phyloP scores from a whole-genome alignment of 1,284 basidiomycete species.

The Cystobasidium slooffiae region DNA sequence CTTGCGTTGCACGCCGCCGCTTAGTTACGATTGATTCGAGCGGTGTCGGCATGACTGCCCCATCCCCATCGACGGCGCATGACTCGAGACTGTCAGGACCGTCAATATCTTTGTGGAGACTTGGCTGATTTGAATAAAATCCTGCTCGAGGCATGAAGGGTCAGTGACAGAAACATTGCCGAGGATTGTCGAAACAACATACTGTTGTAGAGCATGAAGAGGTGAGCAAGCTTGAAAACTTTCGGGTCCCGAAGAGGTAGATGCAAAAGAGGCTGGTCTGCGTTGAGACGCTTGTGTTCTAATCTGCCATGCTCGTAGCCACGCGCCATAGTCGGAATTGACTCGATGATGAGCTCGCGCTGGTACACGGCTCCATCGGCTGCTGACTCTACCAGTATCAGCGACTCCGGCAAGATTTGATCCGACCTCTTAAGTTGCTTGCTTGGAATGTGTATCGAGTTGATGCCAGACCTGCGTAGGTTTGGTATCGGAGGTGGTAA shows the following conservation, averaged over 20 bases:
- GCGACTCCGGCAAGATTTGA: constrained; percentile 5
- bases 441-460: constrained; percentile 3
- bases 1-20: too few relatives aligned
- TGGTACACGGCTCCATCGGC: constrained; percentile 17
- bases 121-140: neutral
- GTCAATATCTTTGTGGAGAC: neutral
- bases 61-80: neutral
- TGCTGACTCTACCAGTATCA: constrained; percentile 13
- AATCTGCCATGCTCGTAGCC: neutral
- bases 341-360: constrained; percentile 8
- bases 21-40: neutral
- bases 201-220: constrained; percentile 22
- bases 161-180: neutral
- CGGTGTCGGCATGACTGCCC: neutral
- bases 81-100: neutral
- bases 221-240: neutral
- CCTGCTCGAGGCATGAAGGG: neutral
- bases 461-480: constrained; percentile 5
- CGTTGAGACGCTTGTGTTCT: constrained; percentile 15
- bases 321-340: neutral
- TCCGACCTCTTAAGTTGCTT: neutral
- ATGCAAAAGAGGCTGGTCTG: neutral
- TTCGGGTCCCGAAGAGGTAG: neutral
- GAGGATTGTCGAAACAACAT: neutral
- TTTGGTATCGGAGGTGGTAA: neutral